Evolutionary conservation across 2,329 filamentous ascomycete species (phyloP).

Genomic region (Corynespora cassiicola): DNA sequence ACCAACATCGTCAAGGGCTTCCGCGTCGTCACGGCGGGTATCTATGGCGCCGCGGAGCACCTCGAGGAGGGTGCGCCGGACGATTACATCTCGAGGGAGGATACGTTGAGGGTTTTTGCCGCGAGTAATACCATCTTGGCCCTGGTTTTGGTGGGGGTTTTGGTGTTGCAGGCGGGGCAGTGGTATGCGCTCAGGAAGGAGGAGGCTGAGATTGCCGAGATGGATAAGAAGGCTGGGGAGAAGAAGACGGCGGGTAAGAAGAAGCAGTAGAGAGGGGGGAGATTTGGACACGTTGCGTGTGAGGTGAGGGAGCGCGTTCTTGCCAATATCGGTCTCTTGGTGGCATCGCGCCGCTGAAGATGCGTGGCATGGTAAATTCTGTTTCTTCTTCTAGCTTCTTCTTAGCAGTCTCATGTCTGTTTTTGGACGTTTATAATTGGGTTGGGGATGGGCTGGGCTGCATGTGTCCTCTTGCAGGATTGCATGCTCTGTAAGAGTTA

Average conservation of each 20-base stretch:
- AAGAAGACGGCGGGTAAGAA: constrained; percentile 42
- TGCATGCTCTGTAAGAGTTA: too few relatives aligned
- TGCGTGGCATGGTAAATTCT: too few relatives aligned
- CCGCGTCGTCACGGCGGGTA: constrained; percentile 77
- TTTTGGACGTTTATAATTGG: not conserved
- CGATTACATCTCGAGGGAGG: constrained; percentile 80
- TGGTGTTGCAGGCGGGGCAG: constrained; percentile 94
- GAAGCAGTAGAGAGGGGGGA: constrained; percentile 32
- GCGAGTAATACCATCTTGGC: constrained; percentile 97
- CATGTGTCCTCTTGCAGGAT: too few relatives aligned
- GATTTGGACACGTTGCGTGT: constrained; percentile 1
- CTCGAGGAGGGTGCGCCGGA: constrained; percentile 50
- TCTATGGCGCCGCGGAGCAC: constrained; percentile 61
- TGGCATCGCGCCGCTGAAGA: too few relatives aligned
- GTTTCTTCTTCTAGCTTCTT: not conserved
- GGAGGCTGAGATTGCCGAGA: constrained; percentile 74
- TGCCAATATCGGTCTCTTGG: not conserved
- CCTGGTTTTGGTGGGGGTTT: constrained; percentile 86
- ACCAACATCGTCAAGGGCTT: constrained; percentile 97
- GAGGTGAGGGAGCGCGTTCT: not conserved
- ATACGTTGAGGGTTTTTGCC: constrained; percentile 86
- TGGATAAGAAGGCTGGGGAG: constrained; percentile 56
- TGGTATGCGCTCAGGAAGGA: constrained; percentile 99
- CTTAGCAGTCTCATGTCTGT: not conserved
- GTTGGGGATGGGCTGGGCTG: too few relatives aligned